These are phyloP conservation scores for Nitzschia putrida DNA, from an alignment of 108 stramenopile species.

Conservation along the genomic window DNA sequence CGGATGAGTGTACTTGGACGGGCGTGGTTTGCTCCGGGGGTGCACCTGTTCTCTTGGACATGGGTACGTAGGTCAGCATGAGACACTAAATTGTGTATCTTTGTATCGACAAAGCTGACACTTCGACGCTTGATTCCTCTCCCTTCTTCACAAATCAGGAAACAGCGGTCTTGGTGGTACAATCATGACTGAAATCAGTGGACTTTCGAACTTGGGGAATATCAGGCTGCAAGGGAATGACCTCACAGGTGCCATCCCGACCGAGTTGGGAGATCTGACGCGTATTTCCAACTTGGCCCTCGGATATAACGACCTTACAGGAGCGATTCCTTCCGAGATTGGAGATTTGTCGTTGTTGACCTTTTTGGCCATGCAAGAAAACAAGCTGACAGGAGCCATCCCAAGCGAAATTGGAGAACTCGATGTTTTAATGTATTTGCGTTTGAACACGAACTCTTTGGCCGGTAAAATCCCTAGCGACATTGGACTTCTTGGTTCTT, in stretches of 20 bases:
- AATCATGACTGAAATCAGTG: conserved; percentile 42
- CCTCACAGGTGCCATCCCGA: conserved; percentile 47
- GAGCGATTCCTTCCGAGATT: conserved; percentile 8
- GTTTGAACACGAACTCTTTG: too few relatives aligned
- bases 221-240: conserved; percentile 33
- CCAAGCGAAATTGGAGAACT: conserved; percentile 3
- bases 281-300: conserved; percentile 33
- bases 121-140: too few relatives aligned
- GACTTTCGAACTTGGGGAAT: conserved; percentile 28
- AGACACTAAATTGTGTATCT: too few relatives aligned
- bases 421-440: not conserved
- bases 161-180: conserved; percentile 34
- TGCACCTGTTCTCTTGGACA: too few relatives aligned
- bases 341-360: too few relatives aligned
- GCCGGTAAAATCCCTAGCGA: conserved; percentile 9
- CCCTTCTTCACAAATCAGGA: too few relatives aligned
- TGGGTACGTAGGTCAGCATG: too few relatives aligned
- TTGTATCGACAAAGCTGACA: too few relatives aligned
- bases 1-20: too few relatives aligned
- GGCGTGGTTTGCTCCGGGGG: too few relatives aligned
- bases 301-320: not conserved
- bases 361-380: too few relatives aligned
- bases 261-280: conserved; percentile 33
- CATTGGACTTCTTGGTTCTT: conserved; percentile 2
- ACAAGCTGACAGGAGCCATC: too few relatives aligned